Conservation (phyloP, 768 basidiomycete species). For the Leccinum subgranulosum region DNA sequence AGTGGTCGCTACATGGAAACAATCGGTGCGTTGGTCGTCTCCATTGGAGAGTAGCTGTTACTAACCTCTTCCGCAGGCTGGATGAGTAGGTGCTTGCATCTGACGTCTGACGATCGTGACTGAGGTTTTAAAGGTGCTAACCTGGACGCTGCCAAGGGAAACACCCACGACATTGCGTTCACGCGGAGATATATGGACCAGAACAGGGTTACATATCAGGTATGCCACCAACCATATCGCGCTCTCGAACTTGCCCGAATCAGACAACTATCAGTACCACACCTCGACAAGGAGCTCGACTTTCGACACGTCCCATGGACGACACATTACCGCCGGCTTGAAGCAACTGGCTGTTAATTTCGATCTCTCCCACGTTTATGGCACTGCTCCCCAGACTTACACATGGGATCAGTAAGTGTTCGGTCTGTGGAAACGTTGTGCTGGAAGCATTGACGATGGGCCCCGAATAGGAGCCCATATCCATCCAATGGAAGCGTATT, state of each 20-base stretch:
- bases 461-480: slow-evolving; percentile 47
- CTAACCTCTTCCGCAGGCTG: slow-evolving; percentile 37
- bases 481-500: slow-evolving; percentile 60
- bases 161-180: slow-evolving; percentile 54
- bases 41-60: no score
- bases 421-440: neutral
- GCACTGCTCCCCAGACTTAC: slow-evolving; percentile 74
- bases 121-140: slow-evolving; percentile 40
- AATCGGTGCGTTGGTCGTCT: slow-evolving; percentile 48
- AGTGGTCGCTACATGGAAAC: slow-evolving; percentile 94
- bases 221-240: slow-evolving; percentile 24
- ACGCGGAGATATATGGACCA: slow-evolving; percentile 75
- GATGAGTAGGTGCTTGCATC: slow-evolving; percentile 48
- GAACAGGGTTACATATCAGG: slow-evolving; percentile 74
- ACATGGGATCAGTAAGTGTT: slow-evolving; percentile 54
- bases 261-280: slow-evolving; percentile 53
- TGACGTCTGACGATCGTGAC: neutral
- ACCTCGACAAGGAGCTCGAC: slow-evolving; percentile 38
- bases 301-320: slow-evolving; percentile 63
- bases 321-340: slow-evolving; percentile 53
- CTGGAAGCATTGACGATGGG: neutral
- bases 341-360: slow-evolving; percentile 51
- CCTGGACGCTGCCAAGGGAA: slow-evolving; percentile 37
- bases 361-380: slow-evolving; percentile 61
- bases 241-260: neutral